A percentile compares a stretch with the other conserved stretches of the same genome.
Conservation (phyloP, 768 basidiomycete genomes). For the Mycena polygramma region DNA sequence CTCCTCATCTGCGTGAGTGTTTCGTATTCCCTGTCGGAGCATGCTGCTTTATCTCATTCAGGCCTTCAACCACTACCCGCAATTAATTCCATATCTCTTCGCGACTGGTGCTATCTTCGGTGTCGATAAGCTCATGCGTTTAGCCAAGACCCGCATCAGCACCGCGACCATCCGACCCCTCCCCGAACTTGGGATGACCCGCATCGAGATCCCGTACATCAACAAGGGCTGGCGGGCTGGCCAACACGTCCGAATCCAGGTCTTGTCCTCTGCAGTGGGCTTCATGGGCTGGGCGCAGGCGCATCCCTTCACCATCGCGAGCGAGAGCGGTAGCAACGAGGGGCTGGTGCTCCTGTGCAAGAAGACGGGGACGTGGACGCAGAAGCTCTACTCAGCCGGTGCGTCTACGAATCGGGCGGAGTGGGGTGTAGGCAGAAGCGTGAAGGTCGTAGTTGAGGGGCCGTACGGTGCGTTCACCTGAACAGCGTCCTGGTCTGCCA, state of each 20-base stretch:
- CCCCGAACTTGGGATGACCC: constrained; percentile 72
- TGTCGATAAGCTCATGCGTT: constrained; percentile 72
- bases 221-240: constrained; percentile 86
- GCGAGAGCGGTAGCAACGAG: constrained; percentile 66
- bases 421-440: constrained; percentile 51
- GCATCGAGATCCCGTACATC: constrained; percentile 70
- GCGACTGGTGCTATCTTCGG: constrained; percentile 71
- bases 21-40: background rate
- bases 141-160: constrained; percentile 72
- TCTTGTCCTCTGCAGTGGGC: constrained; percentile 69
- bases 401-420: constrained; percentile 40
- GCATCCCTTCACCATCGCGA: constrained; percentile 89
- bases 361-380: constrained; percentile 75
- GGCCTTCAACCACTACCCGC: constrained; percentile 64
- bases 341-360: constrained; percentile 79
- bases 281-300: constrained; percentile 68
- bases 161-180: constrained; percentile 72
- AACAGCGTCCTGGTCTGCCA: constrained; percentile 37
- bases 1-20: constrained; percentile 68
- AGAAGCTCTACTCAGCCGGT: constrained; percentile 59
- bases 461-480: constrained; percentile 60
- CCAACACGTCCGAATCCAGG: constrained; percentile 82
- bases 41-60: constrained; percentile 46
- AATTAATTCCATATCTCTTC: constrained; percentile 67
- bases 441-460: constrained; percentile 72